Evolutionary conservation across 306 rosid genomes (phyloP).

Genomic region (Malus sylvestris): DNA sequence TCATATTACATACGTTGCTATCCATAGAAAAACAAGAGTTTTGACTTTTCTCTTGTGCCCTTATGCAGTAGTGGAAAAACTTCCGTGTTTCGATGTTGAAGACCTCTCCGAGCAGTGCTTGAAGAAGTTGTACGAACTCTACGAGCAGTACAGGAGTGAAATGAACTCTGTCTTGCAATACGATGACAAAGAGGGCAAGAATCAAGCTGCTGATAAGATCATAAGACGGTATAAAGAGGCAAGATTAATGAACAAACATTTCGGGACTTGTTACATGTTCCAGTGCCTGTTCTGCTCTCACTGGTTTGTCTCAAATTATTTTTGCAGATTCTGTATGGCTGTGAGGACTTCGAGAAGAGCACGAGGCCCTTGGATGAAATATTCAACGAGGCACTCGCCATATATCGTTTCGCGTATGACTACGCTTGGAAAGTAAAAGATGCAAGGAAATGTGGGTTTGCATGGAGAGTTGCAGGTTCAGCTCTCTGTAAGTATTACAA

Average conservation of each 20-base stretch:
- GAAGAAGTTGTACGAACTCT: conserved; percentile 28
- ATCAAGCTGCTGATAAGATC: conserved; percentile 31
- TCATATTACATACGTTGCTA: background rate
- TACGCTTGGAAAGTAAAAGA: conserved; percentile 3
- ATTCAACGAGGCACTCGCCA: conserved; percentile 50
- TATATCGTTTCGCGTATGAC: conserved; percentile 46
- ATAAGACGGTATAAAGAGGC: conserved; percentile 39
- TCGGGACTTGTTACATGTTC: no score
- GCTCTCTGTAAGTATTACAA: conserved; percentile 31
- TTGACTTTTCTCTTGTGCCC: background rate
- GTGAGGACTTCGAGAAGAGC: conserved; percentile 30
- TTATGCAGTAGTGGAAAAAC: conserved; percentile 41
- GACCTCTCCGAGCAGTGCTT: conserved; percentile 21
- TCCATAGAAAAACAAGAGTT: background rate
- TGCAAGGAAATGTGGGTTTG: conserved; percentile 29
- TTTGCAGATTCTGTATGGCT: conserved; percentile 48
- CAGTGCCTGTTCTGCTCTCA: conserved; percentile 7
- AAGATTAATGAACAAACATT: background rate
- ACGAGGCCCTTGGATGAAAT: conserved; percentile 32
- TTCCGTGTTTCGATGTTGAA: conserved; percentile 49
- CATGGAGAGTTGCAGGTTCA: conserved; percentile 65
- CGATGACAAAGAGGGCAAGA: conserved; percentile 3
- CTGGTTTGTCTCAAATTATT: background rate
- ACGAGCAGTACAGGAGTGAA: conserved; percentile 29
- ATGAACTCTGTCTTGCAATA: conserved; percentile 24